Base-by-base conservation (phyloP, 768 basidiomycete species). In the Phlegmacium glaucopus region DNA sequence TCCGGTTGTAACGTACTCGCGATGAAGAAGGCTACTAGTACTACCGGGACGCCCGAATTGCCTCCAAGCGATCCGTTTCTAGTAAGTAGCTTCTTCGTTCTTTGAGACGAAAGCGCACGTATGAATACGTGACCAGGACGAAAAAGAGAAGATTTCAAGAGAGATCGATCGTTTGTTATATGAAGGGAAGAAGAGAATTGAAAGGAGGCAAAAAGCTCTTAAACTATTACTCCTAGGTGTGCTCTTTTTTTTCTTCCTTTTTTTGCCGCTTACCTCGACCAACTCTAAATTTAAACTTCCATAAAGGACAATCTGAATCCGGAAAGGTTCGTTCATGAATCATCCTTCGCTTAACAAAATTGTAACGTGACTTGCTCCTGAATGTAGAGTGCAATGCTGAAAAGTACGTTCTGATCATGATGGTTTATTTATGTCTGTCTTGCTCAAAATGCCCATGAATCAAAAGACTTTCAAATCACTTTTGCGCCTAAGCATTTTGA, bases 401-500 rank as follows among this genome's bases (percentile, higher is more conserved):
- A 75, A 57, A 78, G 76, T 78, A 41, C 27, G 64, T 56, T 15
- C 13, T 9, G 6, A 25, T 12, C 22, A 8, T 15, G 25, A 8
- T 15, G 25, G 6, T 11, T 9, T 39, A 18, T 38, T 44, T 30
- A 16, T 26, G 18, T 18, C 27, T 45, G 17, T 52, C 16, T 46
- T 30, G 39, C 41, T 7, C 28, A 30, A 17, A 11, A 35, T 27
- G 28, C 22, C n/a, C 22, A 22, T 22, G 22, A 22, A 22, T 22
- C 22, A 9, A 15, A 27, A 87, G 85, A 88, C 56, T 87, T 87
- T 52, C 83, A 85, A 58, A 59, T 87, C 7, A 74, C 78, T 0
- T 85, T 85, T 55, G 76, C 80, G 8, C 85, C 84, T 0, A 71
- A 69, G 18, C 75, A 79, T 46, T 86, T 87, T 47, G 74, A 76